These are phyloP conservation scores for Priceomyces medius DNA, from an alignment of 805 yeast genomes.

Conservation along the genomic window DNA sequence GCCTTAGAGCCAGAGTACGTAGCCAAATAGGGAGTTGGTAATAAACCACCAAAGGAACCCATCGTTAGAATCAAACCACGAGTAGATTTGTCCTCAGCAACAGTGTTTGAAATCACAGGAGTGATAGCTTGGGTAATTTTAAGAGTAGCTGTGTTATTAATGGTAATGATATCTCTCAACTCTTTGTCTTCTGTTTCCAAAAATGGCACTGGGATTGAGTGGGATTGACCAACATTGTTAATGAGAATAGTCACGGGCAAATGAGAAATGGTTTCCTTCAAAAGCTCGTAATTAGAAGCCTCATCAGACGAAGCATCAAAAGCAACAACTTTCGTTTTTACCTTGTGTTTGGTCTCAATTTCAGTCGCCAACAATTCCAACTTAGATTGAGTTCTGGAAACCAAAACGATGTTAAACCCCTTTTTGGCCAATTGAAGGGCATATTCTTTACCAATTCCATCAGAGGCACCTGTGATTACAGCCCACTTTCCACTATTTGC, in stretches of 20 bases:
- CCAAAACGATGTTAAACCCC: slow-evolving; percentile 80
- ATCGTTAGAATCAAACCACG: slow-evolving; percentile 83
- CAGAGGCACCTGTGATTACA: slow-evolving; percentile 96
- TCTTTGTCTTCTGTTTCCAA: slow-evolving; percentile 74
- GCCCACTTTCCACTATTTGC: slow-evolving; percentile 78
- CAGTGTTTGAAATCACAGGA: slow-evolving; percentile 63
- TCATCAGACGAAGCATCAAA: slow-evolving; percentile 74
- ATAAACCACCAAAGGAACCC: slow-evolving; percentile 96
- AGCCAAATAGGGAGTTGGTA: slow-evolving; percentile 90
- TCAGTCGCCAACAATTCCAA: slow-evolving; percentile 65
- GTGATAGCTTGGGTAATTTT: slow-evolving; percentile 77
- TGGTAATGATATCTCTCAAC: slow-evolving; percentile 73
- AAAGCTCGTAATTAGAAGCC: slow-evolving; percentile 52
- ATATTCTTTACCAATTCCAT: slow-evolving; percentile 94
- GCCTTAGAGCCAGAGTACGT: slow-evolving; percentile 96
- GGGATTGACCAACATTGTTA: slow-evolving; percentile 94
- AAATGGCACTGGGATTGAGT: slow-evolving; percentile 93
- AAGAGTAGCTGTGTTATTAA: slow-evolving; percentile 83
- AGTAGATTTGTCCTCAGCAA: slow-evolving; percentile 38
- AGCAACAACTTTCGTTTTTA: slow-evolving; percentile 65
- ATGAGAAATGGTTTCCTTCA: slow-evolving; percentile 46
- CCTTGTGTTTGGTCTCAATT: slow-evolving; percentile 55
- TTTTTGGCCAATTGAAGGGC: slow-evolving; percentile 79
- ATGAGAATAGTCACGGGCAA: slow-evolving; percentile 72
- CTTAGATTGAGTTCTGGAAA: slow-evolving; percentile 81